Evolutionary conservation across 2,329 filamentous ascomycete species (phyloP).

Genomic region (Chrysosporium queenslandicum): DNA sequence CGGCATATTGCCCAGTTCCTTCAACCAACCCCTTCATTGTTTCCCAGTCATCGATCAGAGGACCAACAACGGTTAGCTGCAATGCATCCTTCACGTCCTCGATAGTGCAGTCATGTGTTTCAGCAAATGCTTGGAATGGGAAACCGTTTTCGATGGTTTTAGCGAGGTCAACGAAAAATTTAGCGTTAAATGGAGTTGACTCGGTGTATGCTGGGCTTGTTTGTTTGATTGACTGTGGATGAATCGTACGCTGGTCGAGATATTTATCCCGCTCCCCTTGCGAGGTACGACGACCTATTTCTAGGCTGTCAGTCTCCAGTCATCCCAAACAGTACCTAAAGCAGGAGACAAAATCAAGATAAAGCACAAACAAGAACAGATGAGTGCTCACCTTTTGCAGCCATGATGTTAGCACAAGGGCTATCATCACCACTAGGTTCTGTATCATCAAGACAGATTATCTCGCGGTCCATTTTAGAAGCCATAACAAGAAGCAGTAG

Average conservation of each 20-base stretch:
- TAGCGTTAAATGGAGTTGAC: neutral
- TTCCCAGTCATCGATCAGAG: conserved; percentile 14
- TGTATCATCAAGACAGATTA: no score
- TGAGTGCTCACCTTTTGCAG: neutral
- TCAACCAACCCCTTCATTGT: neutral
- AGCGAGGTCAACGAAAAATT: conserved; percentile 23
- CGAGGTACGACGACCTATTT: neutral
- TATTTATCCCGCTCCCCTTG: neutral
- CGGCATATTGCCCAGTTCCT: neutral
- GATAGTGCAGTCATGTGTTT: conserved; percentile 18
- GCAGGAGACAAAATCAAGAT: neutral
- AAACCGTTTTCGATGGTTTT: conserved; percentile 19
- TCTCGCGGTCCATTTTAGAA: no score
- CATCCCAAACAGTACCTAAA: neutral
- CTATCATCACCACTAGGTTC: no score
- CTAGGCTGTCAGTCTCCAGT: neutral
- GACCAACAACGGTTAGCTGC: conserved; percentile 18
- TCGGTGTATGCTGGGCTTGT: neutral
- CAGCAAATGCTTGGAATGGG: conserved; percentile 22
- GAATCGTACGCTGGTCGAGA: neutral
- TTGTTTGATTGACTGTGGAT: neutral
- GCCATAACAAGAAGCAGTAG: no score
- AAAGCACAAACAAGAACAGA: no score
- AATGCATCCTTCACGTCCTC: conserved; percentile 20
- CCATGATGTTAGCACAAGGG: no score